These are phyloP conservation scores for Umbilicus rupestris DNA, from an alignment of 164 flowering plant species.

Conservation along the genomic window DNA sequence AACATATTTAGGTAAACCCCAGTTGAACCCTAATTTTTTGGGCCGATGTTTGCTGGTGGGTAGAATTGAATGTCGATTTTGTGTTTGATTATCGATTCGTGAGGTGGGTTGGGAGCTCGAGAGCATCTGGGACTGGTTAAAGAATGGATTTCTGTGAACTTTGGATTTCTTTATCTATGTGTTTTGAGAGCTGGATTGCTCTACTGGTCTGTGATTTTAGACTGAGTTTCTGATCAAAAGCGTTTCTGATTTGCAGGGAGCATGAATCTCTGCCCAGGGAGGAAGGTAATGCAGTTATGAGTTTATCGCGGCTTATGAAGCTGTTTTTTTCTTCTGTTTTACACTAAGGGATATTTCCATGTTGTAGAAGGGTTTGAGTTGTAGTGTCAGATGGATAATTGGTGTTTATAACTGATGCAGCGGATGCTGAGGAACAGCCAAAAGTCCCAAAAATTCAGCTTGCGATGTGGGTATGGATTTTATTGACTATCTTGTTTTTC, in stretches of 20 bases:
- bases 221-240: background rate
- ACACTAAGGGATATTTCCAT: constrained; percentile 7
- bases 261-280: constrained; percentile 8
- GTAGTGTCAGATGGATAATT: background rate
- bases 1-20: constrained; percentile 22
- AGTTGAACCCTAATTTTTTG: background rate
- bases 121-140: background rate
- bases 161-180: background rate
- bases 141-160: background rate
- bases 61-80: background rate
- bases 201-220: background rate
- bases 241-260: background rate
- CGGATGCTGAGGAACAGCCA: constrained; percentile 34
- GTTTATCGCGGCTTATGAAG: background rate
- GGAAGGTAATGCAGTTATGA: background rate
- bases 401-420: constrained; percentile 20
- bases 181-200: background rate
- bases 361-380: background rate
- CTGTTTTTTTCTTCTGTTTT: background rate
- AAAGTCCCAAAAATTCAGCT: constrained; percentile 54
- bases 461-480: constrained; percentile 87
- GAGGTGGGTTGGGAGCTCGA: background rate
- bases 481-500: background rate
- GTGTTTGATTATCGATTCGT: background rate
- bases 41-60: background rate